phyloP scores from a whole-genome alignment of 371 early-diverging fungal species.

The Batrachochytrium dendrobatidis region DNA sequence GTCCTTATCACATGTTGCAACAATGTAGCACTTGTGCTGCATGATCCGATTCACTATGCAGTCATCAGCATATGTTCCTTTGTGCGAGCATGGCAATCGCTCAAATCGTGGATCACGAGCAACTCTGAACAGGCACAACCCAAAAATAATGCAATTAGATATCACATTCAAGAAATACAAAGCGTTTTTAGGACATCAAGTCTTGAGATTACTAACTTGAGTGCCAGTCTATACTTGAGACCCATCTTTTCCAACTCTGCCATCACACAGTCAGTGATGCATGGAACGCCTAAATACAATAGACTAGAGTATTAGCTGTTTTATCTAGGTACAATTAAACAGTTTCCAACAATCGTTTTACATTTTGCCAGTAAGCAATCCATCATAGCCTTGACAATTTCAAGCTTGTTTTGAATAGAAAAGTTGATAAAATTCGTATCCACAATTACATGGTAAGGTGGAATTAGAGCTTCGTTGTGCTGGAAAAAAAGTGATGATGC shows the following conservation, averaged over 20 bases:
- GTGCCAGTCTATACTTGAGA: conserved; percentile 91
- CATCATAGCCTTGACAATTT: conserved; percentile 96
- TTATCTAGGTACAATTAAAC: neutral
- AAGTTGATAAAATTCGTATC: conserved; percentile 99
- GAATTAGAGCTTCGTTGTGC: conserved; percentile 92
- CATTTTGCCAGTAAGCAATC: conserved; percentile 97
- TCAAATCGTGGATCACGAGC: conserved; percentile 96
- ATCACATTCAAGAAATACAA: neutral
- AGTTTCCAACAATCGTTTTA: conserved; percentile 19
- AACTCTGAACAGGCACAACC: conserved; percentile 42
- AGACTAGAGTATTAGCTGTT: neutral
- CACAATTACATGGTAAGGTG: conserved; percentile 97
- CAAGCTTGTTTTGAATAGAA: conserved; percentile 98
- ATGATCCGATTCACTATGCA: conserved; percentile 95
- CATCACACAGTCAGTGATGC: conserved; percentile 99
- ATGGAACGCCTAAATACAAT: conserved; percentile 64
- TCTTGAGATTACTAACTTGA: conserved; percentile 50
- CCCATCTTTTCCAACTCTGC: conserved; percentile 99
- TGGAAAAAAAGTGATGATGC: conserved; percentile 95
- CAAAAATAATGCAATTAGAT: conserved; percentile 1
- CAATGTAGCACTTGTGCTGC: conserved; percentile 97
- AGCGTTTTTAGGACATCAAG: neutral
- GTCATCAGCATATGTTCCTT: conserved; percentile 99
- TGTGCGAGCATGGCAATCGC: conserved; percentile 95
- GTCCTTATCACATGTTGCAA: conserved; percentile 99